Percentiles rank a stretch among this genome's conserved stretches.
Conservation (phyloP, 1,284 basidiomycete species). For the Tremellales sp. region DNA sequence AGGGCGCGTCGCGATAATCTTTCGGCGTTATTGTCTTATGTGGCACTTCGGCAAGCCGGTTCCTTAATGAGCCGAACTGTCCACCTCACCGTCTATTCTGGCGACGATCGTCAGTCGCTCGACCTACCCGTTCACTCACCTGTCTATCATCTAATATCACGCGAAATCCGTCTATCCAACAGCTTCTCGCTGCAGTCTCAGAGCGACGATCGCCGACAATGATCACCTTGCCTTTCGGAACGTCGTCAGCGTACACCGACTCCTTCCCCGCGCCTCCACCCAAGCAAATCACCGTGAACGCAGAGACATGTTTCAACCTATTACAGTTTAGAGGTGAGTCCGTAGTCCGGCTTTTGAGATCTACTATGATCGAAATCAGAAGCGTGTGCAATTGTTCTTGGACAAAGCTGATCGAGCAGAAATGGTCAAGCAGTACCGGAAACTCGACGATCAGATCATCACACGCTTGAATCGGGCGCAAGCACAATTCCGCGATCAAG, state of each 20-base stretch:
- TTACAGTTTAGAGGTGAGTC: conserved; percentile 74
- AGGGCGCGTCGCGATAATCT: not conserved
- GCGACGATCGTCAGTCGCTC: not conserved
- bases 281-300: conserved; percentile 35
- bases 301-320: conserved; percentile 66
- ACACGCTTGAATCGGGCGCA: conserved; percentile 78
- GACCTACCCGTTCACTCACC: not conserved
- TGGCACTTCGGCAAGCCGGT: not conserved
- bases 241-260: conserved; percentile 47
- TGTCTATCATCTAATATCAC: not conserved
- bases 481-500: conserved; percentile 67
- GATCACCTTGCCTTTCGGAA: conserved; percentile 39
- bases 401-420: conserved; percentile 53
- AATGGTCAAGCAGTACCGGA: conserved; percentile 77
- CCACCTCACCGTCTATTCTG: too few relatives aligned
- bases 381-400: conserved; percentile 3
- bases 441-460: conserved; percentile 73
- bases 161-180: not conserved
- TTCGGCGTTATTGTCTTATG: not conserved
- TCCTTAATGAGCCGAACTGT: not conserved
- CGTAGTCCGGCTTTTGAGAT: not conserved
- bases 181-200: not conserved
- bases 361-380: not conserved
- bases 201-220: too few relatives aligned
- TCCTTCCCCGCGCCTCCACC: conserved; percentile 45